Percentiles rank a stretch among this genome's conserved stretches.
Evolutionary conservation across 371 early-diverging fungal genomes (phyloP).

Genomic region (Mucor circinelloides): DNA sequence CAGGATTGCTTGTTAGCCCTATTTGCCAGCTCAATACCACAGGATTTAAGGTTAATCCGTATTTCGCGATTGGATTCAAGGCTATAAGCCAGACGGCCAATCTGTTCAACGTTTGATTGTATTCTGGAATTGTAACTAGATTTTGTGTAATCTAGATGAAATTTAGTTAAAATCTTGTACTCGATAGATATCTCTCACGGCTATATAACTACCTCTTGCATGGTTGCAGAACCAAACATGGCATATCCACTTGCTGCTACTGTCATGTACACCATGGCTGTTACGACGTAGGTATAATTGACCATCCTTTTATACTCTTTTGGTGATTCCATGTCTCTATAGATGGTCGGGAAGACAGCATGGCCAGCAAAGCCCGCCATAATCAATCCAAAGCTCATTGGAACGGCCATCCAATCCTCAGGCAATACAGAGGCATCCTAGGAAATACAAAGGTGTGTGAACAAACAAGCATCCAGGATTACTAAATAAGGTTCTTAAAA

Average conservation of each 20-base stretch:
- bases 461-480: not conserved
- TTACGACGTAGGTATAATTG: constrained; percentile 43
- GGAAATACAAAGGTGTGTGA: not conserved
- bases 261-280: constrained; percentile 40
- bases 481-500: constrained; percentile 14
- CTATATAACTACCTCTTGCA: constrained; percentile 56
- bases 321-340: constrained; percentile 54
- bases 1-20: constrained; percentile 29
- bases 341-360: constrained; percentile 50
- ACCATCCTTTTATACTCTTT: constrained; percentile 46
- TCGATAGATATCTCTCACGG: constrained; percentile 4
- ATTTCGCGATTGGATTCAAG: constrained; percentile 74
- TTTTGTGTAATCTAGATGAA: constrained; percentile 67
- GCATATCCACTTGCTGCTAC: constrained; percentile 63
- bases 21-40: constrained; percentile 61
- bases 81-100: constrained; percentile 65
- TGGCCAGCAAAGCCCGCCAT: constrained; percentile 56
- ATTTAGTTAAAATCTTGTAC: not conserved
- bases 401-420: constrained; percentile 33
- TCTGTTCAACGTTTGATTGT: constrained; percentile 55
- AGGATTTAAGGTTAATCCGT: constrained; percentile 66
- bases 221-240: constrained; percentile 75
- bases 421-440: constrained; percentile 46
- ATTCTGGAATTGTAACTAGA: constrained; percentile 58
- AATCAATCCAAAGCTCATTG: constrained; percentile 46